phyloP scores from a whole-genome alignment of 768 basidiomycete genomes.

The Peribolospora baueri region DNA sequence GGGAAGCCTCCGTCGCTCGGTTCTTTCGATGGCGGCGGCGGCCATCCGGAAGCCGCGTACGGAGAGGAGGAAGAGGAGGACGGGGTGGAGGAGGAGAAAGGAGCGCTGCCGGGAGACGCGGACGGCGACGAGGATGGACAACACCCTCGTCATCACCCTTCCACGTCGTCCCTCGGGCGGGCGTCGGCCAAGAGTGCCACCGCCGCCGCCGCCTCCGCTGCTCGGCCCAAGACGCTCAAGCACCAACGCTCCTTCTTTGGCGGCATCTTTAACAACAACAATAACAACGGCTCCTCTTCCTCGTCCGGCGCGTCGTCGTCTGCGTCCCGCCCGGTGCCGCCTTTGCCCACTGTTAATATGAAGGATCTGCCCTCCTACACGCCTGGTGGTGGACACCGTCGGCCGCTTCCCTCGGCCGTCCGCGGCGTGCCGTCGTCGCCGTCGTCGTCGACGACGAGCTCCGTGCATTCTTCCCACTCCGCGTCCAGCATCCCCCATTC shows the following conservation, averaged over 20 bases:
- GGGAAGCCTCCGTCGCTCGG: constrained; percentile 75
- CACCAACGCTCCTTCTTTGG: too few relatives aligned
- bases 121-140: neutral
- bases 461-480: neutral
- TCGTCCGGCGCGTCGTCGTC: too few relatives aligned
- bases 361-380: too few relatives aligned
- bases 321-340: too few relatives aligned
- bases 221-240: too few relatives aligned
- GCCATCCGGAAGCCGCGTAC: neutral
- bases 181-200: too few relatives aligned
- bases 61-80: neutral
- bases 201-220: too few relatives aligned
- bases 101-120: neutral
- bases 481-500: neutral
- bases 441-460: neutral
- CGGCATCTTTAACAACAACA: too few relatives aligned
- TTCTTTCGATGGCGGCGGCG: neutral
- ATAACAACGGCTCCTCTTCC: too few relatives aligned
- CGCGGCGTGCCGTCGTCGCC: neutral
- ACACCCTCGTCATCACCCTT: neutral
- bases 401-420: neutral
- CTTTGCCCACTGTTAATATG: too few relatives aligned
- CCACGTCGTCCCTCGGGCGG: too few relatives aligned
- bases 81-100: neutral
- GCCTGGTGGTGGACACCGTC: too few relatives aligned